Percentiles rank a stretch among this genome's conserved stretches.
Conservation (phyloP, 176 grass and related monocot species). For the Elymus sibiricus region DNA sequence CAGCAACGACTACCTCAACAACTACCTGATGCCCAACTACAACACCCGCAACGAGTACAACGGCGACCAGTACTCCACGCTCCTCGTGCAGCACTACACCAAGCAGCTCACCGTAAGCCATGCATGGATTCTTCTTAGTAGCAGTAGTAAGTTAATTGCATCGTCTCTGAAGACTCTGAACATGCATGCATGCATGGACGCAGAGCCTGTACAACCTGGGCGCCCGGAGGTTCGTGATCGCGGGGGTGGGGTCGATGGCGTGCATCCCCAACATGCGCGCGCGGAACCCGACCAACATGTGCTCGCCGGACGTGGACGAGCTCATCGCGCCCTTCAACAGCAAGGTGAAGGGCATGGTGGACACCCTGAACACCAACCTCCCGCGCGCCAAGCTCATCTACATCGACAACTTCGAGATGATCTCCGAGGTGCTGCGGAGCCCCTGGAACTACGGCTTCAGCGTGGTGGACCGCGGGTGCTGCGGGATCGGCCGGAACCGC, state of each 20-base stretch:
- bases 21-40: conserved; percentile 98
- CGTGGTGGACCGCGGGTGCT: conserved; percentile 78
- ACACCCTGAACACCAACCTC: conserved; percentile 57
- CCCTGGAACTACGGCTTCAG: conserved; percentile 72
- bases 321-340: conserved; percentile 81
- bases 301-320: conserved; percentile 77
- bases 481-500: conserved; percentile 73
- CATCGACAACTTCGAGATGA: conserved; percentile 81
- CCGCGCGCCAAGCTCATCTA: conserved; percentile 74
- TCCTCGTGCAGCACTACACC: conserved; percentile 77
- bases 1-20: conserved; percentile 97
- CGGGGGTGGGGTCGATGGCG: conserved; percentile 72
- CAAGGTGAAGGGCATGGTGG: conserved; percentile 74
- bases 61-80: conserved; percentile 71
- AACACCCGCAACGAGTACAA: conserved; percentile 80
- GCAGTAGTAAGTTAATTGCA: too few relatives aligned
- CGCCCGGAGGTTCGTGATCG: conserved; percentile 67
- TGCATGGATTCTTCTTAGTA: too few relatives aligned
- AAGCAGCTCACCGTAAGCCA: conserved; percentile 56
- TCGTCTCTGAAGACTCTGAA: neutral
- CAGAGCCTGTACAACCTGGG: conserved; percentile 81
- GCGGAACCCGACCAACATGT: conserved; percentile 35
- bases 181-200: neutral
- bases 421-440: conserved; percentile 59
- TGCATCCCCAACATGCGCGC: conserved; percentile 97